Conservation (phyloP, 1,284 basidiomycete species). For the Ceratobasidium sp. region DNA sequence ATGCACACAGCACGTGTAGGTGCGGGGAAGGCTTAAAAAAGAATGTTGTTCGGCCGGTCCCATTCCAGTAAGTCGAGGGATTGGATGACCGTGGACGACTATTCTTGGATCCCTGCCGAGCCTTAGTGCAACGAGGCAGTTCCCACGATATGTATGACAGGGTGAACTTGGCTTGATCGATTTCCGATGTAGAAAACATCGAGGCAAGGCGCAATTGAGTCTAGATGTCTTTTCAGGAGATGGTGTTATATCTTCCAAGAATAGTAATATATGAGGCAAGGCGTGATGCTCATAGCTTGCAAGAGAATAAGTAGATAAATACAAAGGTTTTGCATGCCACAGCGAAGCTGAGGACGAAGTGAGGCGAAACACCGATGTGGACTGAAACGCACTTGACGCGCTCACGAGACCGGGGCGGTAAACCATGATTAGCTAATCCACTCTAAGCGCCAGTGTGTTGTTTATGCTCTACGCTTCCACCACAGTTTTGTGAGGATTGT, state of each 20-base stretch:
- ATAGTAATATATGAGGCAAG: not conserved
- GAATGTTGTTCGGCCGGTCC: not conserved
- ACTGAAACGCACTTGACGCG: not conserved
- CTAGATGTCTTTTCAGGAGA: not conserved
- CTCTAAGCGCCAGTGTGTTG: slow-evolving; percentile 31
- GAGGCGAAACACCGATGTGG: too few relatives aligned
- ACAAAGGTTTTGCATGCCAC: too few relatives aligned
- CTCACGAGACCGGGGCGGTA: not conserved
- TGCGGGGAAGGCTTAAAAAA: not conserved
- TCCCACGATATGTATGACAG: not conserved
- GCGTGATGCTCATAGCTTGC: not conserved
- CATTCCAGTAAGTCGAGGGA: not conserved
- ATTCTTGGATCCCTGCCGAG: slow-evolving; percentile 1
- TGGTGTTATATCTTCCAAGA: not conserved
- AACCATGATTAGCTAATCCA: slow-evolving; percentile 19
- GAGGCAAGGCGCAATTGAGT: slow-evolving; percentile 1
- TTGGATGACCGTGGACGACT: not conserved
- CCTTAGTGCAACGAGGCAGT: slow-evolving; percentile 16
- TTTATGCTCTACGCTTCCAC: slow-evolving; percentile 7
- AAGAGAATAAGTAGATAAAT: not conserved
- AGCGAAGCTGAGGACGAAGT: too few relatives aligned
- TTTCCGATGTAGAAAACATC: not conserved
- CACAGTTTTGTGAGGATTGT: not conserved
- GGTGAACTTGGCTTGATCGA: not conserved
- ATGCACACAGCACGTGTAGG: not conserved